Evolutionary conservation across 768 basidiomycete species (phyloP), one percentile per base, ranked within the genome.

Genomic region (Nevesoporus exiguus): DNA sequence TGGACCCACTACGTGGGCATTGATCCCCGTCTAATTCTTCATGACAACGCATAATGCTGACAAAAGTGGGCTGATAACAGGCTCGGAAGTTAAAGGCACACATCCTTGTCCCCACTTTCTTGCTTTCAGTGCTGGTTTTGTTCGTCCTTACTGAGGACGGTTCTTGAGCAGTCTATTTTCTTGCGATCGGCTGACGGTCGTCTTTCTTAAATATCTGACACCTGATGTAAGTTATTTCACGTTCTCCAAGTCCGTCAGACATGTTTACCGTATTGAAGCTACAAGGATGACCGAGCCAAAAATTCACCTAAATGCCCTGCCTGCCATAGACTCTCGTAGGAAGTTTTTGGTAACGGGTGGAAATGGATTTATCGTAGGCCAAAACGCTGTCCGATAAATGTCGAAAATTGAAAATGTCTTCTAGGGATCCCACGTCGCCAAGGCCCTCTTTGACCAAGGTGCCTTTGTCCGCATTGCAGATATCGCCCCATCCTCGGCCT

Each of bases 351-450:
- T 82, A 29, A 77, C 77, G 2, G 80, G 81, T 6, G 81, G 80
- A 1, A 67, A 77, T 56, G 81, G 81, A 4, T 82, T 82, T 57
- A 76, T 81, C n/a, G 80, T 81, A 59, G 61, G 76, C 62, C 21
- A 21, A 25, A 15, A 17, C 10, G 29, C 9, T 14, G 14, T 21
- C 31, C 0, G 14, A 36, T 22, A 37, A 42, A 33, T 33, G 21
- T 33, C 14, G 14, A n/a, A 39, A 44, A 7, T 27, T 30, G 30
- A 52, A 22, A n/a, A 13, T 9, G 9, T 44, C 4, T 21, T 44
- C 33, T 6, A 84, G 83, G 82, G 83, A 15, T 78, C 78, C 3
- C 76, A 83, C 57, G 64, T 84, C 2, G 79, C 78, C 4, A 67
- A 67, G 14, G 66, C 67, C 9, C 74, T 83, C 15, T 59, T 58